Base-by-base conservation (phyloP, 768 basidiomycete genomes). In the Pleurotus salmoneostramineus region DNA sequence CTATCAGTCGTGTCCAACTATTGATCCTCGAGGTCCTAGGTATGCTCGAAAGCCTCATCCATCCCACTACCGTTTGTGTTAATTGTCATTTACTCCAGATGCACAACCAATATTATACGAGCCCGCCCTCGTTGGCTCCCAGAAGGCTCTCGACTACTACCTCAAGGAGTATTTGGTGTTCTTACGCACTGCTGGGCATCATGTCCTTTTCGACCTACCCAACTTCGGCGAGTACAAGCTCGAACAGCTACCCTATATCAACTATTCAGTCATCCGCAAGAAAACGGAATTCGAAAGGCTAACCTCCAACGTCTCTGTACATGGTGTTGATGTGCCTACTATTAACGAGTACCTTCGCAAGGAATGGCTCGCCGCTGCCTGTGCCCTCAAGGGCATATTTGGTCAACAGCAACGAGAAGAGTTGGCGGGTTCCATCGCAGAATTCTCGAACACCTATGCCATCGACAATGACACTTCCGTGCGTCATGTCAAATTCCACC, bases 171-270 rank as follows among this genome's bases (percentile, higher is more conserved):
- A 66, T 35, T 61, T 67, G 33, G 42, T 37, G 7, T 64, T 63
- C 58, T 58, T 67, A 6, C 64, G 51, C 5, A 46, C 42, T 34
- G 65, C 62, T n/a, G 64, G 66, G 31, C 60, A 63, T 35, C 66
- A 67, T 51, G 66, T 65, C 33, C 58, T 64, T 46, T 62, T 64
- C 56, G 58, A 64, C 12, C 62, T 65, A 35, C 66, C 66, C 12
- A 63, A 67, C 54, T 67, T 65, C 50, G 66, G 62, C 45, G 49
- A 59, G 37, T 56, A 63, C 17, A 50, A 60, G 35, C 50, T 45
- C 43, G 56, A 61, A 21, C 32, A 56, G 14, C 6, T 15, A 6
- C 44, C 44, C 6, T 17, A 45, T 15, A 63, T 67, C 57, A 61
- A 67, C 52, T 66, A 64, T 42, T 67, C 65, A 14, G 43, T 64